phyloP scores from a whole-genome alignment of 129 eudicot genomes.

The Heracleum sosnowskyi region DNA sequence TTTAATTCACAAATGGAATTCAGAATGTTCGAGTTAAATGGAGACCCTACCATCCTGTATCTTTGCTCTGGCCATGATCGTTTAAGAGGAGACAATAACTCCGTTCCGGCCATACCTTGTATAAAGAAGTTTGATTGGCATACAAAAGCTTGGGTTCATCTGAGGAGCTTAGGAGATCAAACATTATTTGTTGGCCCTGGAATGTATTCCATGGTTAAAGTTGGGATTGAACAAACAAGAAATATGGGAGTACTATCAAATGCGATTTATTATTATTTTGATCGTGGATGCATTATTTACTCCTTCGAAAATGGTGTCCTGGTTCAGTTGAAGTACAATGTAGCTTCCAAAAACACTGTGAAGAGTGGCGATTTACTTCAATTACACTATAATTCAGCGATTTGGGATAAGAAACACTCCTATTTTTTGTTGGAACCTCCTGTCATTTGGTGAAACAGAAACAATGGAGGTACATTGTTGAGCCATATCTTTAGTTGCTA shows the following conservation, averaged over 20 bases:
- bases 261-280: not conserved
- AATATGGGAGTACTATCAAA: not conserved
- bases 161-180: not conserved
- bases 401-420: too few species aligned
- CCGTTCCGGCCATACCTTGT: not conserved
- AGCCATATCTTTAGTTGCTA: not conserved
- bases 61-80: not conserved
- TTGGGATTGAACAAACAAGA: not conserved
- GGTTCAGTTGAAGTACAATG: not conserved
- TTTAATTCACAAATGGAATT: too few species aligned
- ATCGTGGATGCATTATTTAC: not conserved
- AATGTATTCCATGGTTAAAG: not conserved
- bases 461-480: not conserved
- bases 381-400: too few species aligned
- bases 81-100: not conserved
- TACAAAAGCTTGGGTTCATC: not conserved
- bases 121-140: not conserved
- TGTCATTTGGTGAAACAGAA: not conserved
- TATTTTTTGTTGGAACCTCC: not conserved
- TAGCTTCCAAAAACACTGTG: not conserved
- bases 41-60: not conserved
- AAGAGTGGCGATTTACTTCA: too few species aligned
- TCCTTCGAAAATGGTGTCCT: not conserved
- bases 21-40: not conserved
- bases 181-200: not conserved